These are phyloP conservation scores for Fusarium napiforme DNA, from an alignment of 2,329 filamentous ascomycete genomes.

Conservation along the genomic window DNA sequence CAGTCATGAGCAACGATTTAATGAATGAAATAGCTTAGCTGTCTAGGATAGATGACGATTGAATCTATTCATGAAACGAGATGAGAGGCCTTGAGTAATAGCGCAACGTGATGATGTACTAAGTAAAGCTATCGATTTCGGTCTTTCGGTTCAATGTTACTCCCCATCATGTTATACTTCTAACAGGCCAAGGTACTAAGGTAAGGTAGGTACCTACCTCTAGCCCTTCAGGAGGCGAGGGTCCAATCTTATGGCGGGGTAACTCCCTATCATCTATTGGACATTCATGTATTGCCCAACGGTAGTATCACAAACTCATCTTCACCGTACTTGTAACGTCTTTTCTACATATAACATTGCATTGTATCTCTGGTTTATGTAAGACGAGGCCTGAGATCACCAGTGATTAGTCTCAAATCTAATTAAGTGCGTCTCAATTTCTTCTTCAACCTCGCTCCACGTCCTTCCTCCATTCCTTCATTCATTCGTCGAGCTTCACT, in stretches of 20 bases:
- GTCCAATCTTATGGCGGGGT: conserved; percentile 34
- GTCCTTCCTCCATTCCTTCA: background rate
- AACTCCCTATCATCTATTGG: conserved; percentile 18
- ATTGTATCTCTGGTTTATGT: background rate
- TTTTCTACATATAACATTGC: conserved; percentile 3
- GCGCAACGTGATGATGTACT: background rate
- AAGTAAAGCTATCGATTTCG: background rate
- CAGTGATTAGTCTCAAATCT: background rate
- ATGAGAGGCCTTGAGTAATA: background rate
- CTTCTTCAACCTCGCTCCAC: background rate
- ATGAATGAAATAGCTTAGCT: conserved; percentile 35
- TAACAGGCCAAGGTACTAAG: background rate
- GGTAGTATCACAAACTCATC: conserved; percentile 2
- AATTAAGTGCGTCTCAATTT: background rate
- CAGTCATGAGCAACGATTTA: conserved; percentile 39
- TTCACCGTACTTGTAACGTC: conserved; percentile 30
- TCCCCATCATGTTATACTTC: background rate
- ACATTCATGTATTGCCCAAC: background rate
- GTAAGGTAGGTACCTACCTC: no score
- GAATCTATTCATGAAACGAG: conserved; percentile 59
- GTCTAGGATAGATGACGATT: conserved; percentile 60
- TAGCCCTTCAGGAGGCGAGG: conserved; percentile 7
- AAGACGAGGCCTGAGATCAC: background rate
- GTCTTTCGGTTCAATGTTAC: conserved; percentile 1
- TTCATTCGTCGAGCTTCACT: background rate